phyloP scores from a whole-genome alignment of 352 stramenopile species.

The Pythium phragmitis region DNA sequence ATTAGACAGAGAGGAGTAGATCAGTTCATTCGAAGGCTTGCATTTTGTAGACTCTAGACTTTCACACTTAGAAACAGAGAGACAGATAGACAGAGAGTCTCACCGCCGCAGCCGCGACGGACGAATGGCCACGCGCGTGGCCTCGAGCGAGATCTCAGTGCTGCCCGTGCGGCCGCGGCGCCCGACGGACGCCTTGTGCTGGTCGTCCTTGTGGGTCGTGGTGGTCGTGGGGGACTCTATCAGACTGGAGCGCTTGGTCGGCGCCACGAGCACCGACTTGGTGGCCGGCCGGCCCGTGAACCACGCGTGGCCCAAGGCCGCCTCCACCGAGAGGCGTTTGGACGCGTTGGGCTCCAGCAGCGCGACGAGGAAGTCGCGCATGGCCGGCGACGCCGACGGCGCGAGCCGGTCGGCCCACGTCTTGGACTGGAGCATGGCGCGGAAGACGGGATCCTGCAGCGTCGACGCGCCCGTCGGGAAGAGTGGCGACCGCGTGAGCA shows the following conservation, averaged over 20 bases:
- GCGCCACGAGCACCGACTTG: not conserved
- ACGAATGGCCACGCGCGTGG: slow-evolving; percentile 51
- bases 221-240: not conserved
- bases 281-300: not conserved
- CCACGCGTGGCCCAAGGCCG: slow-evolving; percentile 58
- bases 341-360: slow-evolving; percentile 50
- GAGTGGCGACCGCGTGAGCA: slow-evolving; percentile 66
- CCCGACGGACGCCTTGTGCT: not conserved
- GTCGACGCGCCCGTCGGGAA: slow-evolving; percentile 36
- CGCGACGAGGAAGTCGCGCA: slow-evolving; percentile 45
- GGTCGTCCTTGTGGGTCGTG: slow-evolving; percentile 20
- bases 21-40: too few relatives aligned
- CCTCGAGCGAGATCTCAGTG: slow-evolving; percentile 61
- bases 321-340: slow-evolving; percentile 45
- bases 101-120: slow-evolving; percentile 10
- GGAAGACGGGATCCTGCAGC: slow-evolving; percentile 49
- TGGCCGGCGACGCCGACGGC: slow-evolving; percentile 24
- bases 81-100: not conserved
- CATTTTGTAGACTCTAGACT: too few relatives aligned
- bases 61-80: not conserved
- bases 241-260: not conserved
- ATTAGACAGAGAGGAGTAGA: too few relatives aligned
- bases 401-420: slow-evolving; percentile 10
- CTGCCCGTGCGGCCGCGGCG: slow-evolving; percentile 16
- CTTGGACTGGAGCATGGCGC: slow-evolving; percentile 29